Base-by-base conservation (phyloP, 768 basidiomycete species). In the Psilocybe azurescens region DNA sequence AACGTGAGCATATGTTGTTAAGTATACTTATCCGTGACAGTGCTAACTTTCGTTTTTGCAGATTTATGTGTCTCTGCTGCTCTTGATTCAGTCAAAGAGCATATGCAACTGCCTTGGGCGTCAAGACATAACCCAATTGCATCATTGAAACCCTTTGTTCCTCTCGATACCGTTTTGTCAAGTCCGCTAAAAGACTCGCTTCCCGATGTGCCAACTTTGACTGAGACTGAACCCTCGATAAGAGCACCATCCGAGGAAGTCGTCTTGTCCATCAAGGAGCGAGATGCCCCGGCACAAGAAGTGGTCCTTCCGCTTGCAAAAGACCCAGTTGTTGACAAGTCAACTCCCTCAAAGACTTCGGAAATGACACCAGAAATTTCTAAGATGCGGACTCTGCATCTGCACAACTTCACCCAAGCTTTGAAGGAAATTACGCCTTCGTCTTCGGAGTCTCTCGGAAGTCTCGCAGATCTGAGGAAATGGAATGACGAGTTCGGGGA, bases 401-500 rank as follows among this genome's bases (percentile, higher is more conserved):
- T 63, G 41, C 66, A 65, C 28, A 65, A 98, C 70, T 97, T 98
- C 71, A 80, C 79, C 20, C 89, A 91, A 69, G 95, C 96, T 0
- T 79, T 97, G 60, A 88, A 85, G 66, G 95, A 98, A 75, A 95
- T 97, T 65, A 90, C 91, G 2, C 93, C 95, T 11, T 95, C 94
- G 0, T 89, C 89, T 5, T 95, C 94, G 3, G 95, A 97, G 74
- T 81, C 86, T 11, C 77, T 92, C 2, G 91, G 91, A 52, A 90
- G 85, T 53, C 84, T 94, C 36, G 77, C 87, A 1, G 90, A 91
- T 59, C 78, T 95, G 48, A 84, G 89, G 48, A 91, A 89, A 76
- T 96, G 94, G 94, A 95, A 97, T 63, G 91, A 95, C 51, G 92
- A 96, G 72, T 96, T 95, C 74, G 95, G 96, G 28, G 95, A 97